phyloP scores from a whole-genome alignment of 2,329 filamentous ascomycete species.

The Hymenoscyphus scutula region DNA sequence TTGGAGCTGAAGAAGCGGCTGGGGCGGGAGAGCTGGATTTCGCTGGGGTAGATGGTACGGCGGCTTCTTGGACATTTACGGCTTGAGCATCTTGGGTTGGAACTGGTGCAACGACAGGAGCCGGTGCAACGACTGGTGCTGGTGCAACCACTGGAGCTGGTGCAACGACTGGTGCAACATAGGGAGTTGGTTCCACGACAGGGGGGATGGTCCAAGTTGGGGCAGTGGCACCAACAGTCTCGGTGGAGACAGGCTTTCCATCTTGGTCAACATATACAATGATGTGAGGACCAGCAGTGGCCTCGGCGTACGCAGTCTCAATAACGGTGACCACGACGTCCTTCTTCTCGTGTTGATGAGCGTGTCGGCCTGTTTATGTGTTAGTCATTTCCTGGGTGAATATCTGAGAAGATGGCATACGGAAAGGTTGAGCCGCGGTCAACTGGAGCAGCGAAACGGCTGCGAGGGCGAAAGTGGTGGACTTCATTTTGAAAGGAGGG shows the following conservation, averaged over 20 bases:
- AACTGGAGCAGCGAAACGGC: slow-evolving; percentile 42
- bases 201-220: slow-evolving; percentile 8
- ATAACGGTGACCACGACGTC: slow-evolving; percentile 8
- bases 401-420: slow-evolving; percentile 12
- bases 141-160: slow-evolving; percentile 1
- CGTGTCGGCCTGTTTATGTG: slow-evolving; percentile 24
- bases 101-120: slow-evolving; percentile 8
- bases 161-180: neutral
- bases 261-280: slow-evolving; percentile 61
- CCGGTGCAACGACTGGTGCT: neutral
- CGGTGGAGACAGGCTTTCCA: slow-evolving; percentile 50
- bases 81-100: slow-evolving; percentile 6
- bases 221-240: slow-evolving; percentile 27
- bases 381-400: neutral
- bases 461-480: slow-evolving; percentile 38
- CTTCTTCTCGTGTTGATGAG: slow-evolving; percentile 32
- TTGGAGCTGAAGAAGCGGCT: slow-evolving; percentile 8
- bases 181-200: no score
- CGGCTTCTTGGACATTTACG: slow-evolving; percentile 2
- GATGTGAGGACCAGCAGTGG: slow-evolving; percentile 38
- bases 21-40: slow-evolving; percentile 8
- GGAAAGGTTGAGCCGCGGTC: slow-evolving; percentile 42
- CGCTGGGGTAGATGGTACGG: neutral
- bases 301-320: slow-evolving; percentile 35
- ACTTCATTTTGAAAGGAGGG: slow-evolving; percentile 44